phyloP scores from a whole-genome alignment of 139 green algal species.

The Haematococcus sp. region DNA sequence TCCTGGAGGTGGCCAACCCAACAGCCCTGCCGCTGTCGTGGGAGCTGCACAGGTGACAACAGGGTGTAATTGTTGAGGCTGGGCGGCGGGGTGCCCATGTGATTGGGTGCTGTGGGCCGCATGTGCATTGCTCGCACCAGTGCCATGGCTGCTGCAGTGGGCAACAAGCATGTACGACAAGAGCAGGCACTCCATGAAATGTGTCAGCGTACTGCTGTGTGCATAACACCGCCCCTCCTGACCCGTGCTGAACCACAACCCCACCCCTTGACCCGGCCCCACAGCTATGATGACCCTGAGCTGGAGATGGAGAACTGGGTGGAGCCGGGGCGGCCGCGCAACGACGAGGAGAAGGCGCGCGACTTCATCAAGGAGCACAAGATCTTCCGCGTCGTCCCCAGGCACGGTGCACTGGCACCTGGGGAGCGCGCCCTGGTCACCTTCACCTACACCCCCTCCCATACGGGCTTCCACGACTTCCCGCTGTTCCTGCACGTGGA shows the following conservation, averaged over 20 bases:
- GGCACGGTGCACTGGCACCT: conserved; percentile 31
- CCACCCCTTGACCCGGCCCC: no score
- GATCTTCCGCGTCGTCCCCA: conserved; percentile 57
- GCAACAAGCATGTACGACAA: no score
- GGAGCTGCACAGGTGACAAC: conserved; percentile 46
- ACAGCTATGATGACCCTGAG: conserved; percentile 48
- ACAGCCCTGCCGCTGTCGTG: conserved; percentile 37
- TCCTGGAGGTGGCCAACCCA: conserved; percentile 49
- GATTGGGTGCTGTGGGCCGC: no score
- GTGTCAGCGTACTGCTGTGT: no score
- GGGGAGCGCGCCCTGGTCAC: conserved; percentile 15
- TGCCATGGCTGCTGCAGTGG: no score
- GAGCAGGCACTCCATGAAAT: no score
- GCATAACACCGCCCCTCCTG: no score
- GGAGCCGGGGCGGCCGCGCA: conserved; percentile 51
- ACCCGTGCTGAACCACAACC: no score
- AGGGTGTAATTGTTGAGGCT: no score
- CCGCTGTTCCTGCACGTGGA: conserved; percentile 56
- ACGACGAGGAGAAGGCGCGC: conserved; percentile 40
- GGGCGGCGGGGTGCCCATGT: no score
- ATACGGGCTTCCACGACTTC: conserved; percentile 47
- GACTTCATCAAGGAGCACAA: conserved; percentile 56
- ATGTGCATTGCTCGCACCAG: no score
- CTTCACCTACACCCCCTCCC: conserved; percentile 29
- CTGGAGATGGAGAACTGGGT: conserved; percentile 78